Evolutionary conservation across 1,139 yeast species (phyloP).

Genomic region (Sugiyamaella paludigena): DNA sequence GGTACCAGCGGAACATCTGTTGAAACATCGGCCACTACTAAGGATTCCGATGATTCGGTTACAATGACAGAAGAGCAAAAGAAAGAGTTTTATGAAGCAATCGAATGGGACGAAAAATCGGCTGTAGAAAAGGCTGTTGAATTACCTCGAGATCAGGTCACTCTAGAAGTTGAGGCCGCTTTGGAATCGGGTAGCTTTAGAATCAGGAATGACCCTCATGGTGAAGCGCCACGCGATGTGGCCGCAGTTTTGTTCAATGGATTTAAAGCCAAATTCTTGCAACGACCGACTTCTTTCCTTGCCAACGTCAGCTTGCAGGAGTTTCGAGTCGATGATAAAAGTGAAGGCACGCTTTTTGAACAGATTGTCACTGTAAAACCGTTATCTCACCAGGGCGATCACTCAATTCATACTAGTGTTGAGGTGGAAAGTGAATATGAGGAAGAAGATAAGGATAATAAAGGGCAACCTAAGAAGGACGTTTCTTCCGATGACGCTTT

Average conservation of each 20-base stretch:
- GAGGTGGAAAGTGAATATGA: neutral
- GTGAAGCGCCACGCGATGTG: conserved; percentile 41
- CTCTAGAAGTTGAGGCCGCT: conserved; percentile 62
- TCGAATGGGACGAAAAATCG: conserved; percentile 79
- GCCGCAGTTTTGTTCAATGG: conserved; percentile 85
- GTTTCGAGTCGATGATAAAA: conserved; percentile 84
- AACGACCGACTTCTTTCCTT: conserved; percentile 75
- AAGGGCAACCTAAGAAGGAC: conserved; percentile 21
- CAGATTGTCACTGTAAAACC: conserved; percentile 88
- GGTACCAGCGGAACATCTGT: conserved; percentile 19
- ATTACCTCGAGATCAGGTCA: conserved; percentile 71
- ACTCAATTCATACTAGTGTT: conserved; percentile 14
- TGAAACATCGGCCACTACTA: conserved; percentile 28
- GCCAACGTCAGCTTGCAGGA: conserved; percentile 74
- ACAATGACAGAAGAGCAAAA: conserved; percentile 46
- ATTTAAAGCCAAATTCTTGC: conserved; percentile 67
- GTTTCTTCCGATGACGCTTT: conserved; percentile 51
- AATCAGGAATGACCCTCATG: conserved; percentile 45
- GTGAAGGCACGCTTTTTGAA: conserved; percentile 67
- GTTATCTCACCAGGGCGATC: conserved; percentile 31
- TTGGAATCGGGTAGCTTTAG: conserved; percentile 76
- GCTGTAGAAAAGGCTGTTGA: conserved; percentile 54
- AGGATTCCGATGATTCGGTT: conserved; percentile 28
- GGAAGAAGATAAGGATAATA: conserved; percentile 19
- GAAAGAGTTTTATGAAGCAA: conserved; percentile 85